These are phyloP conservation scores for Craterostigma plantagineum DNA, from an alignment of 257 asterid genomes.

Conservation along the genomic window DNA sequence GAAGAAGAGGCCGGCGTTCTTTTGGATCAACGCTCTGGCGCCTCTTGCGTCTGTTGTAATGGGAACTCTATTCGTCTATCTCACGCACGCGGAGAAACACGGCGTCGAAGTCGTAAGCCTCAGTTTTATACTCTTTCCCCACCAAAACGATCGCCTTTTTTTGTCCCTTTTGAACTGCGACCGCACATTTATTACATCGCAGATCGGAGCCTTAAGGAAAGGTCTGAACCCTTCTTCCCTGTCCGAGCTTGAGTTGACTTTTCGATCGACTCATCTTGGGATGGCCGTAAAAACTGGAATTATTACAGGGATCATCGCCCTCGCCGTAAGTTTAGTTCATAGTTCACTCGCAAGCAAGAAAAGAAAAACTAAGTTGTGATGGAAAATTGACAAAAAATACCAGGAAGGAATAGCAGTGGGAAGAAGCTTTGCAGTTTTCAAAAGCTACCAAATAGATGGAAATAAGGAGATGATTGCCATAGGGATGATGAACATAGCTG, in stretches of 20 bases:
- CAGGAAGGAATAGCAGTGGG: slow-evolving; percentile 99
- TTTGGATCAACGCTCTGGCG: slow-evolving; percentile 94
- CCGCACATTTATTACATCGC: too few relatives aligned
- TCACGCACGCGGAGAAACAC: slow-evolving; percentile 80
- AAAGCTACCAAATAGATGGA: slow-evolving; percentile 85
- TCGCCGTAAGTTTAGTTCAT: slow-evolving; percentile 45
- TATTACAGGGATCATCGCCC: slow-evolving; percentile 68
- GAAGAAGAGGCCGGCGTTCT: slow-evolving; percentile 39
- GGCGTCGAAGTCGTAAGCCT: slow-evolving; percentile 75
- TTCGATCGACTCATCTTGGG: slow-evolving; percentile 48
- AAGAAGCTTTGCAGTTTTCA: slow-evolving; percentile 84
- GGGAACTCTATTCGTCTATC: slow-evolving; percentile 59
- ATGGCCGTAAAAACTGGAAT: slow-evolving; percentile 71
- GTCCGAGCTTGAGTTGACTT: slow-evolving; percentile 34
- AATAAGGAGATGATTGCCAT: slow-evolving; percentile 96
- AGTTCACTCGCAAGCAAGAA: not conserved
- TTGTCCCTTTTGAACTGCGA: too few relatives aligned
- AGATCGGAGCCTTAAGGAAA: slow-evolving; percentile 83
- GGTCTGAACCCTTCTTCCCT: slow-evolving; percentile 84
- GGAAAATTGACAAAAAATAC: not conserved
- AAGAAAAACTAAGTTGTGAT: not conserved
- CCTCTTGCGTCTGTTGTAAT: slow-evolving; percentile 62
- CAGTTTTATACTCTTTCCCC: too few relatives aligned
- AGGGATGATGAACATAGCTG: slow-evolving; percentile 86
- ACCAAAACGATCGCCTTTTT: too few relatives aligned